Evolutionary conservation across 805 yeast genomes (phyloP).

Genomic region (Priceomyces medius): DNA sequence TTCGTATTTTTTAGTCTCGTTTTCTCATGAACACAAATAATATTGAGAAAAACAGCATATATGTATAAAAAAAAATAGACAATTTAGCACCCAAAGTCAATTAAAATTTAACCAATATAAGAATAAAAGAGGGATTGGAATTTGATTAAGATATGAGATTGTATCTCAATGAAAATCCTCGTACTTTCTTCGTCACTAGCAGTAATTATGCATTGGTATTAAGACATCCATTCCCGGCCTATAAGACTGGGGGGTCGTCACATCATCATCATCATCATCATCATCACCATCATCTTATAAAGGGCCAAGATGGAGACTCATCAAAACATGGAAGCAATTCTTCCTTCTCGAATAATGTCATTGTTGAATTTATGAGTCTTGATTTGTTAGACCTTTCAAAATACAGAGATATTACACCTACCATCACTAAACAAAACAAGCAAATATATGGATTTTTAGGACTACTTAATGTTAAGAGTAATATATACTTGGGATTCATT

Average conservation of each 20-base stretch:
- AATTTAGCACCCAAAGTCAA: neutral
- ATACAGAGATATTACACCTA: constrained; percentile 46
- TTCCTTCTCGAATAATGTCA: constrained; percentile 29
- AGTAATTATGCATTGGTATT: constrained; percentile 60
- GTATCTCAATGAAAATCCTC: constrained; percentile 59
- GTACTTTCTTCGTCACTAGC: constrained; percentile 67
- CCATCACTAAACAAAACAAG: constrained; percentile 18
- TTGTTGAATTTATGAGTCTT: constrained; percentile 54
- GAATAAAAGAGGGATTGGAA: neutral
- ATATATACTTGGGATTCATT: constrained; percentile 57
- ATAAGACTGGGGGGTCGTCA: constrained; percentile 17
- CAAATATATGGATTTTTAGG: constrained; percentile 61
- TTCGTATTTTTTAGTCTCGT: too few species aligned
- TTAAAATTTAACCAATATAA: neutral
- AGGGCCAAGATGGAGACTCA: constrained; percentile 9
- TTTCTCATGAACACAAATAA: neutral
- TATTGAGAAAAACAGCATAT: neutral
- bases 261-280: constrained; percentile 19
- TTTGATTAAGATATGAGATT: constrained; percentile 48
- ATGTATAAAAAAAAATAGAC: neutral
- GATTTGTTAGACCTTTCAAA: constrained; percentile 34
- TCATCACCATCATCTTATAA: constrained; percentile 19
- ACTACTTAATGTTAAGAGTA: constrained; percentile 51
- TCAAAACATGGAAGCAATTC: constrained; percentile 2
- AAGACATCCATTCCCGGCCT: constrained; percentile 43